Evolutionary conservation across 208 protist species (phyloP).

Genomic region (Trypanosoma caninum): DNA sequence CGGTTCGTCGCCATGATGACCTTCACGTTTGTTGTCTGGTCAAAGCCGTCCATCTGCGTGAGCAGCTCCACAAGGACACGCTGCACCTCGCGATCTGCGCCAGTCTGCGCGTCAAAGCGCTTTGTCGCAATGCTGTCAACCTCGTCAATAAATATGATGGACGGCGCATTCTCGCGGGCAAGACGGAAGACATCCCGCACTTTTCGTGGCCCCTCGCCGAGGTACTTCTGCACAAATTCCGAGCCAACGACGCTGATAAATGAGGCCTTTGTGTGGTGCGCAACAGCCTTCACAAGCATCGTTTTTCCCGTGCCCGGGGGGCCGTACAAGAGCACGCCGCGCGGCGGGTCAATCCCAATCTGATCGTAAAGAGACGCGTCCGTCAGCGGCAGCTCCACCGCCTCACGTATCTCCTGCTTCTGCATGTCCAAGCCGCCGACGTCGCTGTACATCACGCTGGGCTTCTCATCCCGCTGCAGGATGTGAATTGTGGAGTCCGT

Average conservation of each 20-base stretch:
- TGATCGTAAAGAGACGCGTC: constrained; percentile 99
- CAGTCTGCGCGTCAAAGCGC: constrained; percentile 99
- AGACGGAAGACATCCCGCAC: constrained; percentile 98
- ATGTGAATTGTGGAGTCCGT: constrained; percentile 98
- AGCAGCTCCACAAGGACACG: constrained; percentile 99
- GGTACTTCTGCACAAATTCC: constrained; percentile 99
- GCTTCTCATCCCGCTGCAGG: constrained; percentile 89
- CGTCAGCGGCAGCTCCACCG: constrained; percentile 99
- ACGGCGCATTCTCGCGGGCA: constrained; percentile 97
- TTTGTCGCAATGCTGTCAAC: constrained; percentile 99
- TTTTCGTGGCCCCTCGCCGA: constrained; percentile 99
- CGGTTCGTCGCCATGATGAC: constrained; percentile 99
- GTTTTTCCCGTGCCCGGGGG: constrained; percentile 98
- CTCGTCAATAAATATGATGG: constrained; percentile 99
- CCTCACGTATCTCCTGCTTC: constrained; percentile 99
- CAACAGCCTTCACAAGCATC: constrained; percentile 99
- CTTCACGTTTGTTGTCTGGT: constrained; percentile 98
- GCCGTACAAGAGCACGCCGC: constrained; percentile 99
- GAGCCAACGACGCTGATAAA: constrained; percentile 99
- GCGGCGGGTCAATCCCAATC: constrained; percentile 99
- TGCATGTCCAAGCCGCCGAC: constrained; percentile 99
- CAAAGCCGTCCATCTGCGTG: constrained; percentile 99
- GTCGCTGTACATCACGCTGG: constrained; percentile 95
- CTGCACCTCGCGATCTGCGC: constrained; percentile 99
- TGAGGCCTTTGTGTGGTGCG: constrained; percentile 98